phyloP scores from a whole-genome alignment of 495 filamentous ascomycete species.

The Sporormia fimetaria region DNA sequence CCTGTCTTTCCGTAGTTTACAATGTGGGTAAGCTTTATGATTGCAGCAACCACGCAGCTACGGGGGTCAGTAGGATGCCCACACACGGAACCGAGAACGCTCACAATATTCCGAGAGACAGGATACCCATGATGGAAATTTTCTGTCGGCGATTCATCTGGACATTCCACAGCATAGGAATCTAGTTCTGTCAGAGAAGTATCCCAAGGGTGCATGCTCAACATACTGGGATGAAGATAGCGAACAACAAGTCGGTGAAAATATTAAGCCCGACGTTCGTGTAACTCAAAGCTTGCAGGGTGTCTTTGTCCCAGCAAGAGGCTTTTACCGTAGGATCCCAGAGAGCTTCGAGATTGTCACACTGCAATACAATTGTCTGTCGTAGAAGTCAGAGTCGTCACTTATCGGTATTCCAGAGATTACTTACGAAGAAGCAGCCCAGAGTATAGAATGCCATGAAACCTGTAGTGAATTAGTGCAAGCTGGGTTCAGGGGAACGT shows the following conservation, averaged over 20 bases:
- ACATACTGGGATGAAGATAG: slow-evolving; percentile 36
- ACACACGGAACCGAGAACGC: neutral
- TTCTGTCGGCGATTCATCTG: slow-evolving; percentile 20
- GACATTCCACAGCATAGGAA: slow-evolving; percentile 23
- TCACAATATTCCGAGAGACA: slow-evolving; percentile 17
- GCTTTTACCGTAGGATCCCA: slow-evolving; percentile 16
- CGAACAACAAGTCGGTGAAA: slow-evolving; percentile 38
- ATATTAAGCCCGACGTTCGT: slow-evolving; percentile 38
- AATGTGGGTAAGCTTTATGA: slow-evolving; percentile 14
- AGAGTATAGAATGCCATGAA: slow-evolving; percentile 26
- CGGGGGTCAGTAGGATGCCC: neutral
- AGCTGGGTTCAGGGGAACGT: neutral
- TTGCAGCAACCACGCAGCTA: slow-evolving; percentile 10
- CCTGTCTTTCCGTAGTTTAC: slow-evolving; percentile 15
- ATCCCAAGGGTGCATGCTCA: neutral
- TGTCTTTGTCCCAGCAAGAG: slow-evolving; percentile 8
- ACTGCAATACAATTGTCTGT: slow-evolving; percentile 15
- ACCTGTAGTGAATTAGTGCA: slow-evolving; percentile 7
- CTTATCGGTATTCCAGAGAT: neutral
- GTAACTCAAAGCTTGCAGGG: slow-evolving; percentile 13
- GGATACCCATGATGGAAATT: slow-evolving; percentile 13
- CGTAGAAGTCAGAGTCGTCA: neutral
- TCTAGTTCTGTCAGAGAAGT: slow-evolving; percentile 5
- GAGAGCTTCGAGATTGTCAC: slow-evolving; percentile 10
- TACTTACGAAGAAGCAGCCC: slow-evolving; percentile 22